Percentiles rank a stretch among this genome's conserved stretches.
phyloP scores from a whole-genome alignment of 129 eudicot species.

The Centella asiatica region DNA sequence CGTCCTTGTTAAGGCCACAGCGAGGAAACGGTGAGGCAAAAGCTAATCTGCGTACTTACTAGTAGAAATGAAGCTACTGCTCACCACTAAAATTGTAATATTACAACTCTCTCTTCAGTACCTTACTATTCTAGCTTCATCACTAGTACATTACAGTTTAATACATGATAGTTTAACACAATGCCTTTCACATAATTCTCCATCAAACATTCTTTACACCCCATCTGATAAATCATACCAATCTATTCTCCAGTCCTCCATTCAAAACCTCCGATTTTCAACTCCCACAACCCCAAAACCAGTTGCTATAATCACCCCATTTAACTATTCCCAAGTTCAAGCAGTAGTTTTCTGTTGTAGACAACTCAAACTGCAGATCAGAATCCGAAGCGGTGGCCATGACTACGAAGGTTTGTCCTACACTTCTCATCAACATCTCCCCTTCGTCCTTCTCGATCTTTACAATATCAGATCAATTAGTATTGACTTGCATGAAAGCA shows the following conservation, averaged over 20 bases:
- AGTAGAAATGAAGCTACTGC: too few relatives aligned
- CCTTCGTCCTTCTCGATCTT: not conserved
- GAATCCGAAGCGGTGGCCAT: too few relatives aligned
- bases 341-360: not conserved
- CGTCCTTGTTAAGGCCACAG: too few relatives aligned
- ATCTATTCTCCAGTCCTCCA: not conserved
- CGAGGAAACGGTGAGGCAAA: too few relatives aligned
- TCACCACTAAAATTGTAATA: not conserved
- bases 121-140: too few relatives aligned
- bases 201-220: slow-evolving; percentile 6
- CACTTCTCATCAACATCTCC: not conserved
- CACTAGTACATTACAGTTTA: too few relatives aligned
- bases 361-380: not conserved
- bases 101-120: too few relatives aligned
- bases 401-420: too few relatives aligned
- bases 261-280: not conserved
- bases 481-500: not conserved
- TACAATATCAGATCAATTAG: not conserved
- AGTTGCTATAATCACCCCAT: slow-evolving; percentile 7
- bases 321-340: slow-evolving; percentile 4
- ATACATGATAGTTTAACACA: not conserved
- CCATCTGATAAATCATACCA: not conserved
- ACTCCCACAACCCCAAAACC: slow-evolving; percentile 9
- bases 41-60: too few relatives aligned
- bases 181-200: slow-evolving; percentile 4